Conservation (phyloP, 2,329 filamentous ascomycete species). For the Scedosporium minutisporum region DNA sequence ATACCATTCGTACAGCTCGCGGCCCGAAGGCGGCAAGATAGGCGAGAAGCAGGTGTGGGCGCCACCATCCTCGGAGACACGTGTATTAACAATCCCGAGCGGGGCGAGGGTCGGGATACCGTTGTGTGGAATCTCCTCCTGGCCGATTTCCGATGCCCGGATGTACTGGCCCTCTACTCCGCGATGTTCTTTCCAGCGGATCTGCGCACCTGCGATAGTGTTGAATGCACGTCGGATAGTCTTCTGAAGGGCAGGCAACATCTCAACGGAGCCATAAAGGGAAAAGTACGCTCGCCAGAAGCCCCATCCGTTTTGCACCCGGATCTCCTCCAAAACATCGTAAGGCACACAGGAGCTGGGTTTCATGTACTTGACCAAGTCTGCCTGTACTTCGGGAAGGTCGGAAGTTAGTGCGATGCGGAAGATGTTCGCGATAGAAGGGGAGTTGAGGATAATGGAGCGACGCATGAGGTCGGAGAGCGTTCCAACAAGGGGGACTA, state of each 20-base stretch:
- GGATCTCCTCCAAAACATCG: neutral
- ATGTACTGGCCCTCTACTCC: neutral
- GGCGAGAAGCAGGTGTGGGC: constrained; percentile 1
- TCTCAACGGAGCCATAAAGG: neutral
- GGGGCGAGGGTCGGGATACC: constrained; percentile 3
- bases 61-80: neutral
- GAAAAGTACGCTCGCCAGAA: constrained; percentile 1
- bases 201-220: neutral
- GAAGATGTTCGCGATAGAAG: constrained; percentile 24
- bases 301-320: neutral
- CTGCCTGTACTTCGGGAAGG: constrained; percentile 3
- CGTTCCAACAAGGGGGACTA: constrained; percentile 17
- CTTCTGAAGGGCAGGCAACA: neutral
- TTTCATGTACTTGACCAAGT: constrained; percentile 4
- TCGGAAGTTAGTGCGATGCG: constrained; percentile 3
- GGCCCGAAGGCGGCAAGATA: constrained; percentile 1
- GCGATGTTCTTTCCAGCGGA: neutral
- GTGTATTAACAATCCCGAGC: neutral
- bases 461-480: constrained; percentile 13
- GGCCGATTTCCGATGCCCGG: constrained; percentile 2
- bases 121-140: constrained; percentile 8
- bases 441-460: constrained; percentile 27
- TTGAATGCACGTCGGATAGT: neutral
- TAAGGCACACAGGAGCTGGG: neutral
- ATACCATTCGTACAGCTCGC: neutral